phyloP scores from a whole-genome alignment of 257 asterid species.

The Mitragyna speciosa region DNA sequence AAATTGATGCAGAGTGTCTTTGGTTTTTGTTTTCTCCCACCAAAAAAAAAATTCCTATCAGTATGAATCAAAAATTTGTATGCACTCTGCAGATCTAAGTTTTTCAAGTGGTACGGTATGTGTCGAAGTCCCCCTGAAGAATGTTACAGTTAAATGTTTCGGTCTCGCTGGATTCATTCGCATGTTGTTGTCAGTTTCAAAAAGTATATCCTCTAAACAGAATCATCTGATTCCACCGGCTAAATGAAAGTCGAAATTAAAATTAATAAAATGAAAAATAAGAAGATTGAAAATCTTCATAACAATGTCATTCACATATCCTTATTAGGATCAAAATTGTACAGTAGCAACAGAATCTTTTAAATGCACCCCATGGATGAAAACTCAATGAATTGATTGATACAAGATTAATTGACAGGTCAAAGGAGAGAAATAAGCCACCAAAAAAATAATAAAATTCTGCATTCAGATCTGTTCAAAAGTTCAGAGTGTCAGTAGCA shows the following conservation, averaged over 20 bases:
- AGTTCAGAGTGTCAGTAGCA: slow-evolving; percentile 31
- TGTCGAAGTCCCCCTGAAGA: too few relatives aligned
- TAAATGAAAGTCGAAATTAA: background rate
- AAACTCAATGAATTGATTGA: slow-evolving; percentile 3
- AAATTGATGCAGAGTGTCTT: background rate
- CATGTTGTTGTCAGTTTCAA: background rate
- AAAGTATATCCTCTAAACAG: background rate
- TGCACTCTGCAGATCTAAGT: background rate
- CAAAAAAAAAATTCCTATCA: background rate
- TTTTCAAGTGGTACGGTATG: background rate
- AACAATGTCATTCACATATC: background rate
- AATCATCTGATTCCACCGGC: background rate
- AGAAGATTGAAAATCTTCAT: background rate
- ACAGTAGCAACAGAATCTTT: background rate
- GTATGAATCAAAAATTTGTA: background rate
- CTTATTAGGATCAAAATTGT: background rate
- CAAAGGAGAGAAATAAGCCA: background rate
- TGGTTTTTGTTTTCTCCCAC: background rate
- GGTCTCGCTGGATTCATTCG: background rate
- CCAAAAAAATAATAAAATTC: background rate
- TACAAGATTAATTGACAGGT: background rate
- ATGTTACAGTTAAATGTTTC: background rate
- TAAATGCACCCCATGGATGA: background rate
- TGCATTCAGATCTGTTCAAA: background rate
- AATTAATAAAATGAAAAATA: background rate